These are phyloP conservation scores for Eutrema heterophyllum DNA, from an alignment of 345 rosid species.

Conservation along the genomic window DNA sequence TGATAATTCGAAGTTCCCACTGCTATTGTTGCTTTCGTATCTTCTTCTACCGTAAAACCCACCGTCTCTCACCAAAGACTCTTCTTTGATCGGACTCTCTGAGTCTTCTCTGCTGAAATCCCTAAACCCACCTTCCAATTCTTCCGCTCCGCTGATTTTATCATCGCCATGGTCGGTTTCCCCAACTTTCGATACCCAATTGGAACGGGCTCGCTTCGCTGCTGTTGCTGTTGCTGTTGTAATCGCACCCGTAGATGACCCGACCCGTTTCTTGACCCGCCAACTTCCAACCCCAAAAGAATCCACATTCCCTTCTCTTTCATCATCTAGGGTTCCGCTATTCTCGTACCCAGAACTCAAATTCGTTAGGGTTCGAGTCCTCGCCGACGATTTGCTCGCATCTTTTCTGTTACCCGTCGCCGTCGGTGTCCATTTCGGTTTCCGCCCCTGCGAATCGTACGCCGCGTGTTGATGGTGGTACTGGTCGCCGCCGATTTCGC, in stretches of 20 bases:
- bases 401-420: constrained; percentile 27
- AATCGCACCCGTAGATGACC: background rate
- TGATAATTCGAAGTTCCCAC: constrained; percentile 17
- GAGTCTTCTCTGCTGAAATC: constrained; percentile 59
- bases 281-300: constrained; percentile 66
- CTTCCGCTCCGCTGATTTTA: constrained; percentile 47
- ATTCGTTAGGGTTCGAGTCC: constrained; percentile 59
- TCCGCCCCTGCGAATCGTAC: constrained; percentile 45
- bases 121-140: constrained; percentile 46
- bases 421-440: constrained; percentile 30
- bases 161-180: constrained; percentile 40
- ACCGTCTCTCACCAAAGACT: constrained; percentile 31
- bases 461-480: constrained; percentile 15
- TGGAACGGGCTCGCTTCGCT: constrained; percentile 50
- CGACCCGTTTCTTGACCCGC: constrained; percentile 47
- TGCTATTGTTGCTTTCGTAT: constrained; percentile 14
- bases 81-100: constrained; percentile 68
- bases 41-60: constrained; percentile 21
- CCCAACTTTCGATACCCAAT: constrained; percentile 40
- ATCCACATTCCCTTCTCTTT: constrained; percentile 38
- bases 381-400: constrained; percentile 43
- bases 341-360: constrained; percentile 39
- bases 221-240: background rate
- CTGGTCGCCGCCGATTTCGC: constrained; percentile 84
- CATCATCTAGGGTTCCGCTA: constrained; percentile 50